Evolutionary conservation across 805 yeast genomes (phyloP).

Genomic region (Zygosaccharomyces gambellarensis): DNA sequence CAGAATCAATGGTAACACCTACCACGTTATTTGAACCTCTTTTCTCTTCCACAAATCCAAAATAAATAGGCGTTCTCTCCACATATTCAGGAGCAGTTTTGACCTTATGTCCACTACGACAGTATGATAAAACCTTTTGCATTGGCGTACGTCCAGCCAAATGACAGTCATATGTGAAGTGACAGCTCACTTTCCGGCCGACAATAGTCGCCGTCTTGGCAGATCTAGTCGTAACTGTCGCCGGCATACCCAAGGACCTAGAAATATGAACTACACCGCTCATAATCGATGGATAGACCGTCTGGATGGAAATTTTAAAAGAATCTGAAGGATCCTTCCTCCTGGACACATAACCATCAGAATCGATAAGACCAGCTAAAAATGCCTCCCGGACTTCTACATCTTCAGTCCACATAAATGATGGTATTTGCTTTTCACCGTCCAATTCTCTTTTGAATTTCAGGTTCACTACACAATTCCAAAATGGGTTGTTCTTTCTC

Average conservation of each 20-base stretch:
- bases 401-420: slow-evolving; percentile 34
- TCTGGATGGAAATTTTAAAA: slow-evolving; percentile 32
- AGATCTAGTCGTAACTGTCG: slow-evolving; percentile 32
- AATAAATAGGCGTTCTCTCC: slow-evolving; percentile 21
- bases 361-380: slow-evolving; percentile 43
- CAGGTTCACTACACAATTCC: slow-evolving; percentile 26
- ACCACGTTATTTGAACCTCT: slow-evolving; percentile 19
- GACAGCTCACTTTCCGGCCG: slow-evolving; percentile 24
- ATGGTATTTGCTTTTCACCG: slow-evolving; percentile 35
- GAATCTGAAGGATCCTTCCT: slow-evolving; percentile 16
- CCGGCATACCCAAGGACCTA: slow-evolving; percentile 42
- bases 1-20: slow-evolving; percentile 18
- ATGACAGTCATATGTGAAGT: slow-evolving; percentile 27
- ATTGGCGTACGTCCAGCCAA: slow-evolving; percentile 21
- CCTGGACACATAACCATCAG: slow-evolving; percentile 35
- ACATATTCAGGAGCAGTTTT: slow-evolving; percentile 14
- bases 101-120: slow-evolving; percentile 25
- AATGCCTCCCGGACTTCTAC: slow-evolving; percentile 41
- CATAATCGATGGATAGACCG: slow-evolving; percentile 32
- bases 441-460: slow-evolving; percentile 23
- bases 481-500: slow-evolving; percentile 31
- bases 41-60: slow-evolving; percentile 19
- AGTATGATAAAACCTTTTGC: slow-evolving; percentile 25
- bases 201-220: slow-evolving; percentile 18
- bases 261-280: slow-evolving; percentile 38